Base-by-base conservation (phyloP, 2,329 filamentous ascomycete genomes). In the Microsporum ferrugineum region DNA sequence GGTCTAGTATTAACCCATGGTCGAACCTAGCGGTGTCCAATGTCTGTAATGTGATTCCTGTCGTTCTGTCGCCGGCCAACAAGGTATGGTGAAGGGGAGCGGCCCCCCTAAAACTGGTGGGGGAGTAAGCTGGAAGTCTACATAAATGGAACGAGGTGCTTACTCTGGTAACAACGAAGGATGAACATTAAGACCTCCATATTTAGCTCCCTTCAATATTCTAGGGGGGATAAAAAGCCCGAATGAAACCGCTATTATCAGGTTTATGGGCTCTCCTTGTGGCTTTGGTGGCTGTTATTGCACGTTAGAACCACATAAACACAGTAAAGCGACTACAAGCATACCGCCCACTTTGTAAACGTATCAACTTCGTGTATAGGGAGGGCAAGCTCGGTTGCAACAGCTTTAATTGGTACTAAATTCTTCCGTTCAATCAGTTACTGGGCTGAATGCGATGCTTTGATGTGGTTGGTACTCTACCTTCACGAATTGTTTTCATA, bases 181-280 rank as follows among this genome's bases (percentile, higher is more conserved):
- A 70, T 99, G 94, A 1, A 99, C 81, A 73, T 99, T 99, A 2
- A 99, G 76, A 0, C 94, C 94, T 49, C 91, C 91, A 74, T 95
- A 96, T 67, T 82, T 83, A 29, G 88, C 83, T 0, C 76, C 76
- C 27, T 77, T 77, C 27, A 99, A 78, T 14, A 97, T 84, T 3
- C 89, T 81, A 0, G 82, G 80, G 0, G 94, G 94, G 0, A 99
- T 86, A 63, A 96, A 87, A 5, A 96, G 81, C 2, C 94, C 94
- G 74, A 97, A 99, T 0, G 94, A 97, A 3, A 97, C 94, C 56
- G 91, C 91, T 53, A 97, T 79, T 66, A 99, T 82, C 62, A 99
- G 78, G 71, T 96, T 91, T 66, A 85, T 84, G 31, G 76, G 67
- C 33, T 71, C 68, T 39, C 68, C 70, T 14, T 76, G 59, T 2